Conservation (phyloP, 169 alveolate species). For the Cryptosporidium andersoni region DNA sequence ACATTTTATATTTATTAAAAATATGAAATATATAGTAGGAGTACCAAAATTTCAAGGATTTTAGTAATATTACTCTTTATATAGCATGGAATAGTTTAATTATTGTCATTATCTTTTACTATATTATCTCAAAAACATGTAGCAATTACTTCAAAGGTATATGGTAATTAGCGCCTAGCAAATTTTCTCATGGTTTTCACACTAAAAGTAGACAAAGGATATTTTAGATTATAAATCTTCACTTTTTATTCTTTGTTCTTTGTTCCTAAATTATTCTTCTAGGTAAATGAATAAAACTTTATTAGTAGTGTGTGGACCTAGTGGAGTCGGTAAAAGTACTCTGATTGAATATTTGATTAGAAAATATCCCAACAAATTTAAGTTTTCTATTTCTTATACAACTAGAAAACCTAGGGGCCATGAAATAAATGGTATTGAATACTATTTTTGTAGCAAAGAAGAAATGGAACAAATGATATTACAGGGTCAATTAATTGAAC, state of each 20-base stretch:
- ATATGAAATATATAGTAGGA: too few relatives aligned
- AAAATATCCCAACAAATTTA: constrained; percentile 76
- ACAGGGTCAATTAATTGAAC: constrained; percentile 74
- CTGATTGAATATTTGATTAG: constrained; percentile 73
- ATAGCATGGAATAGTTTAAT: too few relatives aligned
- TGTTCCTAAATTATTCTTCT: not conserved
- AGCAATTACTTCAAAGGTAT: too few relatives aligned
- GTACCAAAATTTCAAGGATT: too few relatives aligned
- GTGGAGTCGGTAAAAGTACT: constrained; percentile 84
- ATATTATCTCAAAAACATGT: too few relatives aligned
- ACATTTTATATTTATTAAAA: too few relatives aligned
- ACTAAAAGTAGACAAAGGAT: not conserved
- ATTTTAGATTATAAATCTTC: not conserved
- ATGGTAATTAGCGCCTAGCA: not conserved
- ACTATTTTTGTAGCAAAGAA: constrained; percentile 77
- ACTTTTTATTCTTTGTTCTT: not conserved
- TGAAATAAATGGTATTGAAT: constrained; percentile 81
- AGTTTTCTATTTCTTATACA: constrained; percentile 80
- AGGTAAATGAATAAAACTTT: not conserved
- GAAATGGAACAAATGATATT: constrained; percentile 73
- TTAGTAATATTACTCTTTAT: too few relatives aligned
- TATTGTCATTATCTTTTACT: too few relatives aligned
- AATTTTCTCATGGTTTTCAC: not conserved
- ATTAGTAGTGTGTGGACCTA: constrained; percentile 80
- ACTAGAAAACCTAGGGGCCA: constrained; percentile 79